A percentile compares a stretch with the other conserved stretches of the same genome.
Evolutionary conservation across 2,329 filamentous ascomycete species (phyloP).

Genomic region (Ceratocystis destructans): DNA sequence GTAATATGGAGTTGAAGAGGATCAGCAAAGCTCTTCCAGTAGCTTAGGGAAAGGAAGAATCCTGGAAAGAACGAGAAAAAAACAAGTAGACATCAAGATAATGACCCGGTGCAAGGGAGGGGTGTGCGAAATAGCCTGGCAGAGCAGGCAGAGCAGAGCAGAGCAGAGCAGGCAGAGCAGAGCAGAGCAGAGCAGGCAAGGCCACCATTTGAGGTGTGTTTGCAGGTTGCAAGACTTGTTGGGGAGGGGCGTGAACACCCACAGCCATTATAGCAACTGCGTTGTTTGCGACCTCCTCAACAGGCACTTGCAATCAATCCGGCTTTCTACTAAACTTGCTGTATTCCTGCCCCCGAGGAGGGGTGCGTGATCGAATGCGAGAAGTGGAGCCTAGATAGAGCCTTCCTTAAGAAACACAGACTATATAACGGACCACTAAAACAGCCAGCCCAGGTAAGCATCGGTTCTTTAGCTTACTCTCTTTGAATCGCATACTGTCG

Average conservation of each 20-base stretch:
- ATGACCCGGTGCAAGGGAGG: not conserved
- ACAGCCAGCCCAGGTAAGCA: not conserved
- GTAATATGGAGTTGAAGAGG: conserved; percentile 8
- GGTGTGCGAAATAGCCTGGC: too few relatives aligned
- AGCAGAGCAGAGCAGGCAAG: not conserved
- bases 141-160: too few relatives aligned
- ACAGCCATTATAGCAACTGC: not conserved
- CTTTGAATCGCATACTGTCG: not conserved
- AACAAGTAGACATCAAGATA: not conserved
- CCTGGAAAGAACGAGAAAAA: not conserved
- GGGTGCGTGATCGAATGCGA: not conserved
- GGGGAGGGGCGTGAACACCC: not conserved
- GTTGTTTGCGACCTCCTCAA: too few relatives aligned
- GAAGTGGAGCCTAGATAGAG: not conserved
- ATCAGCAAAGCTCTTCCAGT: conserved; percentile 14
- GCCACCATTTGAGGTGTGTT: not conserved
- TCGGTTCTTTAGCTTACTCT: not conserved
- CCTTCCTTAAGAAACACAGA: not conserved
- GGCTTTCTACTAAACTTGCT: too few relatives aligned
- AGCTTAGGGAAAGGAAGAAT: not conserved
- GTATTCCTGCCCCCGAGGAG: not conserved
- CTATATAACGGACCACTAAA: not conserved
- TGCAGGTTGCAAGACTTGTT: not conserved
- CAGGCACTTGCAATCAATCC: too few relatives aligned
- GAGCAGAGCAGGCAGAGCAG: too few relatives aligned